phyloP scores from a whole-genome alignment of 176 grass and related monocot species.

The Miscanthus lutarioriparius region DNA sequence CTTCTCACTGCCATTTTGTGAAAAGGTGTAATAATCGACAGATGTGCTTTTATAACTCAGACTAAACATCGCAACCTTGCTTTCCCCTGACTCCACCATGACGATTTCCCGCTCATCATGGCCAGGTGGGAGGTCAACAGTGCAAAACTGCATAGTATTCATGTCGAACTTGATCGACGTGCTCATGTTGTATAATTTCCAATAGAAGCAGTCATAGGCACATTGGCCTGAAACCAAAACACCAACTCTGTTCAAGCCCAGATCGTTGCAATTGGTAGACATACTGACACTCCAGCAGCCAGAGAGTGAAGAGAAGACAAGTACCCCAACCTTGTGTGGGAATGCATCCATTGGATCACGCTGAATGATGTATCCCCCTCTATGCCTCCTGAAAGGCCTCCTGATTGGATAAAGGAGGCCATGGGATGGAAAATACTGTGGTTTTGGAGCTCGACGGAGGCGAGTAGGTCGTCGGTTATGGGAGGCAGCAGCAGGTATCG shows the following conservation, averaged over 20 bases:
- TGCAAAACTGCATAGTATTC: too few relatives aligned
- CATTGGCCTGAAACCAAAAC: background rate
- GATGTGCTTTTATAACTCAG: too few relatives aligned
- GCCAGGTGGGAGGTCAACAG: too few relatives aligned
- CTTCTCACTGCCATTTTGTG: too few relatives aligned
- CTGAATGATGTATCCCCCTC: background rate
- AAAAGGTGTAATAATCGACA: too few relatives aligned
- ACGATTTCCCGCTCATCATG: too few relatives aligned
- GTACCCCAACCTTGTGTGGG: background rate
- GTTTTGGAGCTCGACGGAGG: too few relatives aligned
- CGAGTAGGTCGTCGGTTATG: background rate
- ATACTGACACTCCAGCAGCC: background rate
- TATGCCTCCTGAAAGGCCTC: background rate
- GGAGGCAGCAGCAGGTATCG: background rate
- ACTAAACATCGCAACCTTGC: background rate
- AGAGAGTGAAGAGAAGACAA: background rate
- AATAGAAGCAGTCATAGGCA: too few relatives aligned
- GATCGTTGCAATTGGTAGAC: background rate
- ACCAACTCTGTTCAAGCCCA: background rate
- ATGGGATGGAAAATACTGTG: accelerated
- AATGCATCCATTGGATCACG: background rate
- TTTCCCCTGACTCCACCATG: too few relatives aligned
- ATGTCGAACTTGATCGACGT: too few relatives aligned
- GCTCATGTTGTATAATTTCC: too few relatives aligned
- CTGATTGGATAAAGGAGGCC: too few relatives aligned